Percentiles rank a stretch among this genome's conserved stretches.
Conservation (phyloP, 2,329 filamentous ascomycete genomes). For the Colletotrichum siamense region DNA sequence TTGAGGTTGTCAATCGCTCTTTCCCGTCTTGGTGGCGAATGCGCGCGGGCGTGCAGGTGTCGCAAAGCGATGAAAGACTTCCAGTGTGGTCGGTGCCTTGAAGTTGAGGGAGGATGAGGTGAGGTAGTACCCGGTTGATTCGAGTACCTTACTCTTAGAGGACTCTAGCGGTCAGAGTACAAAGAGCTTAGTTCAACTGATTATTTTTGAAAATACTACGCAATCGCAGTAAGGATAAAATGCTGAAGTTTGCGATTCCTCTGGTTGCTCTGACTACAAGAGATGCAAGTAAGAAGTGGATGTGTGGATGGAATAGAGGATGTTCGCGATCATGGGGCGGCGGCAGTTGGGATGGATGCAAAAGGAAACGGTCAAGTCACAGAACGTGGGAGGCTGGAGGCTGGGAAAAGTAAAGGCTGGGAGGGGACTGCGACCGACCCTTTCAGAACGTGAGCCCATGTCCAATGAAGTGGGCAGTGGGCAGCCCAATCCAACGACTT, state of each 20-base stretch:
- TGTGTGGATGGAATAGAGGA: constrained; percentile 20
- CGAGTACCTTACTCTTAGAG: neutral
- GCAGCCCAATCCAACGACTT: neutral
- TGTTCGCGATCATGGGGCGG: constrained; percentile 17
- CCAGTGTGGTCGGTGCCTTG: neutral
- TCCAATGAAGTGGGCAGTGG: neutral
- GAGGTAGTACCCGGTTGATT: neutral
- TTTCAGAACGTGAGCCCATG: neutral
- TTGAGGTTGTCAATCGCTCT: neutral
- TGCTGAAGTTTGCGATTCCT: neutral
- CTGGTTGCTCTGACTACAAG: constrained; percentile 22
- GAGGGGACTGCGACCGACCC: neutral
- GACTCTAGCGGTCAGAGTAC: constrained; percentile 2
- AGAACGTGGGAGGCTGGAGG: constrained; percentile 20
- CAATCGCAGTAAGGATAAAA: neutral
- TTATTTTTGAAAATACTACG: neutral
- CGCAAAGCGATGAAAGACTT: neutral
- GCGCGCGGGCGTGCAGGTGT: neutral
- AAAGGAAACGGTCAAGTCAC: constrained; percentile 9
- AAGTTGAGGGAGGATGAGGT: neutral
- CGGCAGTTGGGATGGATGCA: constrained; percentile 16
- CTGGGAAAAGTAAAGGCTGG: constrained; percentile 20
- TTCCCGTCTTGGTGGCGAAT: neutral
- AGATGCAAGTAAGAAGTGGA: constrained; percentile 19
- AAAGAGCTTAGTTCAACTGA: neutral